Evolutionary conservation across 208 protist genomes (phyloP), one percentile per base, ranked within the genome.

Genomic region (Acanthamoeba royreba): DNA sequence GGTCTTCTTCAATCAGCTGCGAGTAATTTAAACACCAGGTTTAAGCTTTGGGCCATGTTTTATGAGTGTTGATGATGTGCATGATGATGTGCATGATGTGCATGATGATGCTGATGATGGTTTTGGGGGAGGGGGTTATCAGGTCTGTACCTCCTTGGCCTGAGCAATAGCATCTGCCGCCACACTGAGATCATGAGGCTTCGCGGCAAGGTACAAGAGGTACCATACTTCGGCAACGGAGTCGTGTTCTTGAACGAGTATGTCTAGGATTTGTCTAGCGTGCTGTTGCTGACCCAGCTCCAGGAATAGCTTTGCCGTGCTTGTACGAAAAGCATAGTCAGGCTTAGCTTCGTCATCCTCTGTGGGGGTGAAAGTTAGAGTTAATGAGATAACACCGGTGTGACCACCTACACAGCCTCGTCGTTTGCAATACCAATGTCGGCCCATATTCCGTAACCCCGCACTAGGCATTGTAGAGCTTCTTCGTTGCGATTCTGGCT

Each of bases 291-390:
- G 46, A n/a, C 81, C 81, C 46, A 89, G 49, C 53, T 89, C 81
- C 11, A 89, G 81, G 49, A 89, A 89, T 31, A 89, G 53, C 81
- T 89, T 89, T 4, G 81, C 81, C 17, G 81, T 66, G 81, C 25
- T 66, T 33, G 81, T 89, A 31, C 81, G 81, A 40, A 89, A 89
- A 9, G 55, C 81, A 35, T 89, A 89, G 8, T 58, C 46, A 31
- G 81, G 81, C 31, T 69, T 58, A 11, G 72, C 72, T 19, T 83
- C 72, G 25, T 83, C 72, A 22, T 83, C 72, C 72, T 53, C 72
- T 83, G 35, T 66, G 9, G 49, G 9, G 19, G 49, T 9, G 49
- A 55, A 19, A 55, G 49, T 28, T 66, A 3, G 25, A 66, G 52
- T 58, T 58, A 28, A 63, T 63, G 5, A 35, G 4, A 35, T 8